Evolutionary conservation across 1,284 basidiomycete species (phyloP).

Genomic region (Apiotrichum akiyoshidainum): DNA sequence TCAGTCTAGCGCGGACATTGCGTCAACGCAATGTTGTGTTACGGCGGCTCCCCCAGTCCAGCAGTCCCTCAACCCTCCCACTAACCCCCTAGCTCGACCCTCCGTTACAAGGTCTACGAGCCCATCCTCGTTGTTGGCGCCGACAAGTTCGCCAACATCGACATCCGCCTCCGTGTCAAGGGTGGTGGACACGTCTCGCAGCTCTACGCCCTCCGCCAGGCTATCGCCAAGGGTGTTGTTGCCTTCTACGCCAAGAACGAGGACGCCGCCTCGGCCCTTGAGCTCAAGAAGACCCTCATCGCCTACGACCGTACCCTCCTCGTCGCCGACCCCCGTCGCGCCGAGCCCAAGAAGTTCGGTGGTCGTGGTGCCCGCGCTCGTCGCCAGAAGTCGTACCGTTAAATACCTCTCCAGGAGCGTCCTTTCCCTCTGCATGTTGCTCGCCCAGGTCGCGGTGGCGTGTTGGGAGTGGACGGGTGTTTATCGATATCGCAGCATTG

Average conservation of each 20-base stretch:
- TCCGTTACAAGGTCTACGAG: constrained; percentile 99
- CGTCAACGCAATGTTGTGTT: not conserved
- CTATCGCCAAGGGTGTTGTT: constrained; percentile 95
- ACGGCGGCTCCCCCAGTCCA: too few species aligned
- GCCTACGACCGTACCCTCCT: constrained; percentile 91
- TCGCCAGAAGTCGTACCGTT: constrained; percentile 96
- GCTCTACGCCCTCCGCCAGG: constrained; percentile 98
- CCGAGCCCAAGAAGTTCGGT: constrained; percentile 99
- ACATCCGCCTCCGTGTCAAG: constrained; percentile 97
- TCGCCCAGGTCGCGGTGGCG: constrained; percentile 20
- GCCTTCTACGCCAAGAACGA: constrained; percentile 98
- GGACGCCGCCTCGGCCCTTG: constrained; percentile 94
- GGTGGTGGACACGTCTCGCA: constrained; percentile 99
- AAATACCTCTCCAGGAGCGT: constrained; percentile 49
- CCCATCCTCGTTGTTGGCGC: constrained; percentile 84
- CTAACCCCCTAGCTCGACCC: constrained; percentile 61
- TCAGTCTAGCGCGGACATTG: too few species aligned
- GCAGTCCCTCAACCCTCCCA: not conserved
- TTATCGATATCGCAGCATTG: constrained; percentile 23
- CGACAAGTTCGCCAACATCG: constrained; percentile 76
- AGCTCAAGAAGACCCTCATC: constrained; percentile 93
- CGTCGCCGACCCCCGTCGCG: constrained; percentile 97
- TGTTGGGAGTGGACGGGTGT: constrained; percentile 16
- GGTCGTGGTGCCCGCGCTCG: constrained; percentile 92
- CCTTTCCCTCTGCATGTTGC: constrained; percentile 2